phyloP scores from a whole-genome alignment of 495 filamentous ascomycete species.

The Talaromyces trachyspermus region DNA sequence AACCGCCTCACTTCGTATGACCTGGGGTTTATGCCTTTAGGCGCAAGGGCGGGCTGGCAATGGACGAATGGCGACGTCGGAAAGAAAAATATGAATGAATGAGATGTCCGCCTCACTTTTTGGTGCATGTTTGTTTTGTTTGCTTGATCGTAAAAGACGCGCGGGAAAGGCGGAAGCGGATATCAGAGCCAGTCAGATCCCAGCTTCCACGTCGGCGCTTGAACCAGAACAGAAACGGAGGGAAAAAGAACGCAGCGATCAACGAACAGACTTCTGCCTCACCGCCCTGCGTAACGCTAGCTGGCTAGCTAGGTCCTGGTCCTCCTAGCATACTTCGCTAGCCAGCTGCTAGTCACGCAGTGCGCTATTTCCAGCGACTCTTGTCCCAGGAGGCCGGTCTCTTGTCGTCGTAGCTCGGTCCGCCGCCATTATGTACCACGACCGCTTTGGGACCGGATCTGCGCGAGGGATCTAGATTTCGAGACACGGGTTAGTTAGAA shows the following conservation, averaged over 20 bases:
- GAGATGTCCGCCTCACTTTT: constrained; percentile 6
- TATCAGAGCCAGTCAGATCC: constrained; percentile 6
- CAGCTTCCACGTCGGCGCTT: constrained; percentile 1
- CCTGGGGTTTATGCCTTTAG: no score
- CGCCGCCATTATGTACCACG: constrained; percentile 38
- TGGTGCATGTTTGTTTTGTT: background rate
- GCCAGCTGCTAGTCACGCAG: no score
- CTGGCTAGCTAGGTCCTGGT: no score
- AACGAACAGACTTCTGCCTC: no score
- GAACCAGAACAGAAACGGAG: background rate
- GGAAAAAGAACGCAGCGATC: background rate
- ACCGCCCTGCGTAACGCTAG: no score
- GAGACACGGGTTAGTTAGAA: constrained; percentile 6
- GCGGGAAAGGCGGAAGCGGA: constrained; percentile 5
- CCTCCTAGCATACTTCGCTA: no score
- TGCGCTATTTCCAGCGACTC: constrained; percentile 40
- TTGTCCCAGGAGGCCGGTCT: constrained; percentile 43
- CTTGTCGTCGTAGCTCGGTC: constrained; percentile 41
- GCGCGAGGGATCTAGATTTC: constrained; percentile 21
- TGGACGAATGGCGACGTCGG: background rate
- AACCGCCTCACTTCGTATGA: no score
- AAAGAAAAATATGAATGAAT: background rate
- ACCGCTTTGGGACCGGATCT: constrained; percentile 25
- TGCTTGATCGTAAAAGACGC: background rate
- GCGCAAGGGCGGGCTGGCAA: background rate